Conservation (phyloP, 176 grass and related monocot genomes). For the Miscanthus lutarioriparius region DNA sequence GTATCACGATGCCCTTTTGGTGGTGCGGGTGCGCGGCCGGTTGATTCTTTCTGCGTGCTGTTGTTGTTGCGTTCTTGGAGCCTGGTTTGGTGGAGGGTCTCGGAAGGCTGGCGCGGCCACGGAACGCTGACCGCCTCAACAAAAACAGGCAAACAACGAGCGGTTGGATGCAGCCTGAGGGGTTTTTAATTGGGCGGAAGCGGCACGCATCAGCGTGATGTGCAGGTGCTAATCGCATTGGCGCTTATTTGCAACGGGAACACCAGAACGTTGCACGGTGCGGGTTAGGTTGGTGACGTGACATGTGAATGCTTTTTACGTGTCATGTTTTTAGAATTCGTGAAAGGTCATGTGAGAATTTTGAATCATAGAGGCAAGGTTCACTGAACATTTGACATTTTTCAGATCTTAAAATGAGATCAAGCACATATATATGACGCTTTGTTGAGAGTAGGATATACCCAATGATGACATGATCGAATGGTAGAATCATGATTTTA, state of each 20-base stretch:
- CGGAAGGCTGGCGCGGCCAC: slow-evolving; percentile 13
- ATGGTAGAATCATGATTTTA: not conserved
- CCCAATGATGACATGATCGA: not conserved
- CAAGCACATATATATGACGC: not conserved
- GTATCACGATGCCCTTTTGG: not conserved
- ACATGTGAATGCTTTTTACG: slow-evolving; percentile 22
- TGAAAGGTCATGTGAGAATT: not conserved
- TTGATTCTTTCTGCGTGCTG: slow-evolving; percentile 15
- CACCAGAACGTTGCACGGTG: not conserved
- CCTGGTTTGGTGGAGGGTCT: slow-evolving; percentile 34
- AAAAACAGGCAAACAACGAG: slow-evolving; percentile 10
- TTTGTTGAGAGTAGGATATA: not conserved
- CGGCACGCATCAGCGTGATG: slow-evolving; percentile 4
- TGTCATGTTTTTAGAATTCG: not conserved
- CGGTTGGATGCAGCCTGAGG: not conserved
- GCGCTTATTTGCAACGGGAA: slow-evolving; percentile 15
- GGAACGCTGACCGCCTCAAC: slow-evolving; percentile 39
- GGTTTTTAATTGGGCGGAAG: slow-evolving; percentile 23
- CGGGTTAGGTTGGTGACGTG: slow-evolving; percentile 25
- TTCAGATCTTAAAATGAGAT: not conserved
- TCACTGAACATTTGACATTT: not conserved
- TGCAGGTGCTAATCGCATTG: not conserved
- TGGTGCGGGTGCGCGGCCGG: not conserved
- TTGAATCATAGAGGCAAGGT: not conserved
- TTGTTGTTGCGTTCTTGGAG: slow-evolving; percentile 23